These are phyloP conservation scores for Rhodomyrtus psidioides DNA, from an alignment of 441 rosid species.

Conservation along the genomic window DNA sequence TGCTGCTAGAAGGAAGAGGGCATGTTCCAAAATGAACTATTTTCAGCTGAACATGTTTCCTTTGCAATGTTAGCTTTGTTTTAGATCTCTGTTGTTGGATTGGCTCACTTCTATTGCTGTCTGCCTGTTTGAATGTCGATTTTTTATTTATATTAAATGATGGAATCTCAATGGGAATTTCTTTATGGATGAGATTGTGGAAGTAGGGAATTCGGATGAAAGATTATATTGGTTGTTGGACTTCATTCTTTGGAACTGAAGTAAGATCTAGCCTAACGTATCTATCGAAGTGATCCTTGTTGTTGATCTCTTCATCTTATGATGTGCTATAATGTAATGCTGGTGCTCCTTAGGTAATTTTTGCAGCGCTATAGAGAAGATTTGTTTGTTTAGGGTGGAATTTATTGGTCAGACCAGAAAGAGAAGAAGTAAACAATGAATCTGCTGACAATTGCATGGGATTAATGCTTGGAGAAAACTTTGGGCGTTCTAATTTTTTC, in stretches of 20 bases:
- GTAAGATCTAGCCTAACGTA: neutral
- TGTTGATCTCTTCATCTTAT: neutral
- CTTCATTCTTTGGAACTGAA: neutral
- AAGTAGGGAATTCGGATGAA: neutral
- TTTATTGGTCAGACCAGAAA: neutral
- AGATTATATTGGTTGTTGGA: neutral
- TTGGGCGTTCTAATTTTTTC: neutral
- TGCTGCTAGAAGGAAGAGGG: neutral
- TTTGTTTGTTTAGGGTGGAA: neutral
- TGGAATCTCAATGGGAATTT: neutral
- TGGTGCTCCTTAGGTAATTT: accelerated
- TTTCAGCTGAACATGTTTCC: neutral
- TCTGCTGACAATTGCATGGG: neutral
- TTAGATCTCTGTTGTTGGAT: neutral
- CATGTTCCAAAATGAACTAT: neutral
- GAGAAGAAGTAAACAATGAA: neutral
- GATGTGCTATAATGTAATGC: neutral
- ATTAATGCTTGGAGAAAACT: neutral
- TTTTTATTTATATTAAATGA: neutral
- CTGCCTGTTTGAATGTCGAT: neutral
- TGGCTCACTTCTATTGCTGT: neutral
- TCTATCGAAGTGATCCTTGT: neutral
- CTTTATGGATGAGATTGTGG: neutral
- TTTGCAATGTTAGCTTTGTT: neutral
- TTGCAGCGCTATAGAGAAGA: neutral